These are phyloP conservation scores for Casuarina equisetifolia DNA, from an alignment of 306 rosid species.

Conservation along the genomic window DNA sequence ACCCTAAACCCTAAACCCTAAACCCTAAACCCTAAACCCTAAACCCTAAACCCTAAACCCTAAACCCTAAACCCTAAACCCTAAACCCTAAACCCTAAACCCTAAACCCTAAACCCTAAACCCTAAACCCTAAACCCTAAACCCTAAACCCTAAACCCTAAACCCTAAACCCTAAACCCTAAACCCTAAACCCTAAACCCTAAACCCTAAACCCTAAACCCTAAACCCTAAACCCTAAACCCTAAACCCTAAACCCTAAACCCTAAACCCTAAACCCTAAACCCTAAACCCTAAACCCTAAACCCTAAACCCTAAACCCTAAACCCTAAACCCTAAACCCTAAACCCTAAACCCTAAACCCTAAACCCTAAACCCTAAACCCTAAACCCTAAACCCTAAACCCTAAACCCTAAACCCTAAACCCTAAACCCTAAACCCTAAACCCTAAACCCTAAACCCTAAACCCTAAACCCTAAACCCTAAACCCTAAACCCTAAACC, in stretches of 20 bases:
- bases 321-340: background rate
- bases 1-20: conserved; percentile 4
- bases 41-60: background rate
- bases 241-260: background rate
- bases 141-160: background rate
- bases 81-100: background rate
- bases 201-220: background rate
- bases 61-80: background rate
- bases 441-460: background rate
- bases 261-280: background rate
- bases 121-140: background rate
- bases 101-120: background rate
- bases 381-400: background rate
- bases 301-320: background rate
- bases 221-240: background rate
- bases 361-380: background rate
- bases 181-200: background rate
- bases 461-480: background rate
- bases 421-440: background rate
- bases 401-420: background rate
- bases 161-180: background rate
- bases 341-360: background rate
- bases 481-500: background rate
- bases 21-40: background rate
- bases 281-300: background rate